These are phyloP conservation scores for Solanum chacoense DNA, from an alignment of 305 asterid genomes.

Conservation along the genomic window DNA sequence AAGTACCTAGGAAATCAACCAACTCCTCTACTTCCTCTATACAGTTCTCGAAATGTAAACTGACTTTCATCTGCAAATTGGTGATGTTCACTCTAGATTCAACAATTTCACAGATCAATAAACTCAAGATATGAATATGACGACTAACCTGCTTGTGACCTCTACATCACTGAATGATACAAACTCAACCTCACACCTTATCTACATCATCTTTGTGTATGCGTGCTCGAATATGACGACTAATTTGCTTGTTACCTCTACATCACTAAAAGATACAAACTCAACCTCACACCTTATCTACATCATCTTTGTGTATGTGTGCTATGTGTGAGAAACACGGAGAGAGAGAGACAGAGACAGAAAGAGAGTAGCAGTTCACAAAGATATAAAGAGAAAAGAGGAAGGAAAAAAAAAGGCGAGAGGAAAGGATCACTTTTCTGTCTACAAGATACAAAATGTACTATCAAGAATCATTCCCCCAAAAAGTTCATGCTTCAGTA, in stretches of 20 bases:
- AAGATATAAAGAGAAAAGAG: not conserved
- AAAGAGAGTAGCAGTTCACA: not conserved
- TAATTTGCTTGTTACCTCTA: too few species aligned
- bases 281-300: too few species aligned
- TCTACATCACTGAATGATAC: not conserved
- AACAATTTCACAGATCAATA: not conserved
- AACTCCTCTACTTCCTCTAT: not conserved
- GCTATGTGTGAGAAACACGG: not conserved
- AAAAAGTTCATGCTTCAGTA: not conserved
- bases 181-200: not conserved
- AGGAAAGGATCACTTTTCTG: not conserved
- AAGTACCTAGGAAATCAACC: not conserved
- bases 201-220: not conserved
- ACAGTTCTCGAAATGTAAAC: not conserved
- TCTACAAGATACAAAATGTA: not conserved
- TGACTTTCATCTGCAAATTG: not conserved
- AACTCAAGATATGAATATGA: not conserved
- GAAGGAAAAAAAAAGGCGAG: not conserved
- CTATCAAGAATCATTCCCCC: not conserved
- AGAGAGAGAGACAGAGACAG: not conserved
- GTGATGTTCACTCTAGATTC: not conserved
- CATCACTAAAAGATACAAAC: too few species aligned
- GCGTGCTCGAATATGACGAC: too few species aligned
- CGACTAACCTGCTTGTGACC: not conserved
- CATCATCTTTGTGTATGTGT: not conserved